Base-by-base conservation (phyloP, 1,139 yeast species). In the Komagataea norvegica region DNA sequence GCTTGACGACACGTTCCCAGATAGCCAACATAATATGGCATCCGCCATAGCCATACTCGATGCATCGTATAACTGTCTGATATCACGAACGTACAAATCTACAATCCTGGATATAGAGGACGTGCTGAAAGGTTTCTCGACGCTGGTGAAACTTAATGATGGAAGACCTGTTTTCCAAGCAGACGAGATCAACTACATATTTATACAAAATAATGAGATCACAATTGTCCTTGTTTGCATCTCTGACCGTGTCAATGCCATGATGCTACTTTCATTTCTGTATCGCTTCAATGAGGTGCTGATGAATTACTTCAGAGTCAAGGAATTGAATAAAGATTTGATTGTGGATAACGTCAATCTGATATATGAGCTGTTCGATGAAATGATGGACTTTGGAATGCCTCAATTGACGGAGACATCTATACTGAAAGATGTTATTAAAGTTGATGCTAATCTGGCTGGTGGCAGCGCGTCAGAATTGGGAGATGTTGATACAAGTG, bases 341-440 rank as follows among this genome's bases (percentile, higher is more conserved):
- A 70, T 81, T 24, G 62, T 77, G 38, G 88, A 81, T 56, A 81
- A 81, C 52, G 75, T 73, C 52, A 75, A 77, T 31, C 64, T 82
- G 38, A 72, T 82, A n/a, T 78, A 79, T 57, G 89, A 82, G 59
- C 60, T 82, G 35, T 81, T 60, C 56, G 89, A 37, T 20, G 41
- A 37, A 20, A 37, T 37, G 41, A 37, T 37, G 68, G 89, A 82
- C 57, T 81, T 60, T 56, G 89, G 91, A 0, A 62, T 79, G 3
- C 82, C 87, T 0, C 93, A 83, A 56, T 65, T 82, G 33, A 81
- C 89, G 1, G 89, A 83, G 46, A 75, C 81, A 20, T 79, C 77
- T 55, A 77, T 82, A 17, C 63, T 82, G 46, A 77, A 75, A 55
- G 89, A 83, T 56, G 83, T 80, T 49, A 79, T 82, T 34, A 51